Base-by-base conservation (phyloP, 2,329 filamentous ascomycete species). In the Periconia macrospinosa region DNA sequence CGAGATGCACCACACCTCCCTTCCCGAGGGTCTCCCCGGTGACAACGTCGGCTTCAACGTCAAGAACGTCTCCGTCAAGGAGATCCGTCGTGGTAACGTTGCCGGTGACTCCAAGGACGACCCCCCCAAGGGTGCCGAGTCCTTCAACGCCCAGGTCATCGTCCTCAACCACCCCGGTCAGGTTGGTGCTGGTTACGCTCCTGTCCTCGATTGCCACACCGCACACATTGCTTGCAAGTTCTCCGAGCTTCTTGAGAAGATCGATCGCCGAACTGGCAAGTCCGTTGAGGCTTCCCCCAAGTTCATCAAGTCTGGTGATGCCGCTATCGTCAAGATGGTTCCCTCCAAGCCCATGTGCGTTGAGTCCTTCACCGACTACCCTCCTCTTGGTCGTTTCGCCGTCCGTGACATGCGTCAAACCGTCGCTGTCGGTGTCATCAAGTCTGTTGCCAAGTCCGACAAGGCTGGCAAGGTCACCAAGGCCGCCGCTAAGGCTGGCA, bases 41-140 rank as follows among this genome's bases (percentile, higher is more conserved):
- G 94, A 99, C 91, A 99, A 99, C 86, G 94, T 99, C 80, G 94
- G 94, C 75, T 99, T 99, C 92, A 99, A 99, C 91, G 93, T 99
- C 84, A 99, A 99, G 92, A 99, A 99, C 94, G 94, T 99, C 76
- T 97, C 94, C 81, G 94, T 99, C 84, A 99, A 99, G 92, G 94
- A 99, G 81, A 96, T 99, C 78, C 94, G 94, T 83, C 94, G 94
- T 96, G 94, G 94, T 78, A 97, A 99, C 89, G 94, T 99, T 74
- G 90, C 90, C 75, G 91, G 92, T 91, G 94, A 99, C 91, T 93
- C 91, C 87, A 99, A 99, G 92, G 95, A 96, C 86, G 94, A 99
- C 85, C 94, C 94, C 74, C 91, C 94, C 67, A 78, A 82, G 78
- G 94, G 85, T 75, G 87, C 86, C 76, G 92, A 93, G 75, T 92